phyloP scores from a whole-genome alignment of 129 eudicot species.

The sunflower (Helianthus annuus) region DNA sequence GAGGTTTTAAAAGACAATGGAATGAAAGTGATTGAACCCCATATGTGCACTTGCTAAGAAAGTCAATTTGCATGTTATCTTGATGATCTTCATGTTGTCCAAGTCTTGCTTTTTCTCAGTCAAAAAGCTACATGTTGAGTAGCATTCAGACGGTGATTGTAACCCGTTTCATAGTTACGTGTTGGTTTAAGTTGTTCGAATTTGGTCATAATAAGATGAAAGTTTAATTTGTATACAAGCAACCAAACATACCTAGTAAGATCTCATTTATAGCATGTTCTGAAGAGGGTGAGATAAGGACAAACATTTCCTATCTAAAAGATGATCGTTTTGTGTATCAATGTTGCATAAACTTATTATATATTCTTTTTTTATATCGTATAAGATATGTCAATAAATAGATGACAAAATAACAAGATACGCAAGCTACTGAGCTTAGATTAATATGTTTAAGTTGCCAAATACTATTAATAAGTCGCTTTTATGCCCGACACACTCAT shows the following conservation, averaged over 20 bases:
- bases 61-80: constrained; percentile 34
- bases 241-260: too few species aligned
- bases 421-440: not conserved
- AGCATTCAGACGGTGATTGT: constrained; percentile 14
- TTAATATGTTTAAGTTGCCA: not conserved
- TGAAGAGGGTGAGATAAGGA: too few species aligned
- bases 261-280: too few species aligned
- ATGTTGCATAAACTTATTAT: not conserved
- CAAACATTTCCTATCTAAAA: too few species aligned
- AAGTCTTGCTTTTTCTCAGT: constrained; percentile 22
- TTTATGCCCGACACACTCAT: not conserved
- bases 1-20: constrained; percentile 11
- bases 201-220: not conserved
- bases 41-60: constrained; percentile 28
- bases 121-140: constrained; percentile 25
- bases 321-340: not conserved
- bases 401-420: not conserved
- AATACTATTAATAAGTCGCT: not conserved
- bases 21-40: constrained; percentile 34
- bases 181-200: not conserved
- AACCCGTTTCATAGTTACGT: not conserved
- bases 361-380: too few species aligned
- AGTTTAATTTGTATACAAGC: too few species aligned
- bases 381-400: not conserved
- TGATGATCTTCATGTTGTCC: constrained; percentile 5